Conservation (phyloP, 2,329 filamentous ascomycete genomes). For the Diaporthe sp. region DNA sequence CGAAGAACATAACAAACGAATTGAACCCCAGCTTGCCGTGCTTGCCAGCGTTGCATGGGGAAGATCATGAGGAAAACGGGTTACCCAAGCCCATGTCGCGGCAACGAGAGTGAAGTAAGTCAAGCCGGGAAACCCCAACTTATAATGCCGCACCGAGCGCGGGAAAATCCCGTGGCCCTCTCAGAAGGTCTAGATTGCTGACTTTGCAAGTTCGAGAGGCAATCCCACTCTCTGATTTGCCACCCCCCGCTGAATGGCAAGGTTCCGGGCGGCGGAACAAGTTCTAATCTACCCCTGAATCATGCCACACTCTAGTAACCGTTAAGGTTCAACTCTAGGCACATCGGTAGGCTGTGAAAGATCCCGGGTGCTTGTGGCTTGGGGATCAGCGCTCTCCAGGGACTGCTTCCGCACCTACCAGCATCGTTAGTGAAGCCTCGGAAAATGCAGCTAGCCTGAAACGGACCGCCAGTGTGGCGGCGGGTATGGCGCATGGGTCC, state of each 20-base stretch:
- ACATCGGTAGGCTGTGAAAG: slow-evolving; percentile 10
- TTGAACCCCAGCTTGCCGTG: background rate
- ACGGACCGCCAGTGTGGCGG: slow-evolving; percentile 22
- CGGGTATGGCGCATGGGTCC: slow-evolving; percentile 25
- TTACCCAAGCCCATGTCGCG: background rate
- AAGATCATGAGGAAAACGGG: background rate
- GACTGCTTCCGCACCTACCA: slow-evolving; percentile 26
- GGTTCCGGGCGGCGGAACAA: background rate
- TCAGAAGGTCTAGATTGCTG: background rate
- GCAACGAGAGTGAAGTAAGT: background rate
- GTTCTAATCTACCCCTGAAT: slow-evolving; percentile 27
- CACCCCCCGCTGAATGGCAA: background rate
- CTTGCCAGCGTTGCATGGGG: background rate
- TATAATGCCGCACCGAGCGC: slow-evolving; percentile 5
- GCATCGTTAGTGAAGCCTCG: background rate
- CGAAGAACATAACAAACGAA: background rate
- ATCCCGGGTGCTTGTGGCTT: background rate
- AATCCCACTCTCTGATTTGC: background rate
- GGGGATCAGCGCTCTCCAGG: slow-evolving; percentile 1
- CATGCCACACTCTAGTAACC: slow-evolving; percentile 5
- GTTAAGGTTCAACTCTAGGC: slow-evolving; percentile 3
- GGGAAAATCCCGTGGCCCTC: slow-evolving; percentile 11
- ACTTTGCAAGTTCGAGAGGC: background rate
- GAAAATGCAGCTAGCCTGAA: slow-evolving; percentile 22
- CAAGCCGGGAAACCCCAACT: slow-evolving; percentile 3